phyloP scores from a whole-genome alignment of 495 filamentous ascomycete genomes.

The Penicillium odoratum region DNA sequence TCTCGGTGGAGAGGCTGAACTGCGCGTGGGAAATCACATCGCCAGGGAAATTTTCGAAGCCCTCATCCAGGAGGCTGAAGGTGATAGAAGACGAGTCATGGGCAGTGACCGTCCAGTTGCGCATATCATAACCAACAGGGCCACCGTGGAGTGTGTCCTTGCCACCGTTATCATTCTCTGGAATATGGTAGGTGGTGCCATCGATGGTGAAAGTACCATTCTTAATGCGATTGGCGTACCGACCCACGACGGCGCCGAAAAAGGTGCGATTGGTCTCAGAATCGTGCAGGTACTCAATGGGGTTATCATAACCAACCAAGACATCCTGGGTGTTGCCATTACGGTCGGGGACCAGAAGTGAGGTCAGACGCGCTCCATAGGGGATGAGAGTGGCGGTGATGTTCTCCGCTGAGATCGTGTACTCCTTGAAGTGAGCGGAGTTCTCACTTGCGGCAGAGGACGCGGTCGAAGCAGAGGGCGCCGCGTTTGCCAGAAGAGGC shows the following conservation, averaged over 20 bases:
- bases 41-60: slow-evolving; percentile 75
- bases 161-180: slow-evolving; percentile 70
- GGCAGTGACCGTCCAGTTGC: slow-evolving; percentile 75
- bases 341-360: slow-evolving; percentile 71
- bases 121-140: slow-evolving; percentile 75
- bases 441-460: slow-evolving; percentile 1
- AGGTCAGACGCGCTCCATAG: slow-evolving; percentile 76
- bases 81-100: slow-evolving; percentile 69
- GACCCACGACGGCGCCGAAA: slow-evolving; percentile 74
- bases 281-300: slow-evolving; percentile 66
- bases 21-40: slow-evolving; percentile 76
- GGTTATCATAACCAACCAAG: slow-evolving; percentile 78
- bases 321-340: slow-evolving; percentile 65
- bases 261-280: slow-evolving; percentile 66
- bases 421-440: slow-evolving; percentile 54
- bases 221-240: slow-evolving; percentile 86
- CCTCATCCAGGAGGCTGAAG: slow-evolving; percentile 75
- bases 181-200: slow-evolving; percentile 60
- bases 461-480: slow-evolving; percentile 17
- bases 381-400: slow-evolving; percentile 75
- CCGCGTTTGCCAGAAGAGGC: slow-evolving; percentile 30
- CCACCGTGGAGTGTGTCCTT: slow-evolving; percentile 79
- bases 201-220: slow-evolving; percentile 78
- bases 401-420: slow-evolving; percentile 69
- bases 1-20: slow-evolving; percentile 56